A percentile compares a stretch with the other conserved stretches of the same genome.
phyloP scores from a whole-genome alignment of 2,329 filamentous ascomycete genomes.

The Chaetomium globosum region DNA sequence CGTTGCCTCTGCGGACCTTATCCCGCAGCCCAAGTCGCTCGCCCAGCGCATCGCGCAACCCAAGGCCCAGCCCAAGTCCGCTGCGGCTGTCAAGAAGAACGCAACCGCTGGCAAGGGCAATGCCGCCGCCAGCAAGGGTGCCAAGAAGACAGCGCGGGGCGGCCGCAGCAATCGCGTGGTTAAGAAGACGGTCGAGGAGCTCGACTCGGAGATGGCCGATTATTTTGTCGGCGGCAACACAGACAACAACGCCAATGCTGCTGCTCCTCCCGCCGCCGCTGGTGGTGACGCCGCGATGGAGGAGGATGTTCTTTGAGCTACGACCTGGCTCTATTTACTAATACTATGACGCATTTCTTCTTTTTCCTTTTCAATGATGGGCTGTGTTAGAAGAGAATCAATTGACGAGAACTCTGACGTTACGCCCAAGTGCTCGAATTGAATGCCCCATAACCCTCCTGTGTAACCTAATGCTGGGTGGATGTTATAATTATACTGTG shows the following conservation, averaged over 20 bases:
- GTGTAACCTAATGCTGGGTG: no score
- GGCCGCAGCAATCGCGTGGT: conserved; percentile 65
- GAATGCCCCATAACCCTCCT: no score
- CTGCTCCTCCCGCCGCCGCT: conserved; percentile 42
- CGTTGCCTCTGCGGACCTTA: conserved; percentile 71
- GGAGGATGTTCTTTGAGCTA: conserved; percentile 59
- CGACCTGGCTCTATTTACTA: no score
- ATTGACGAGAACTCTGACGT: no score
- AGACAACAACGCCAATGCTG: conserved; percentile 46
- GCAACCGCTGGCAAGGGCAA: conserved; percentile 47
- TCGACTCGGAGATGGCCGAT: conserved; percentile 96
- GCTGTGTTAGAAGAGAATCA: no score
- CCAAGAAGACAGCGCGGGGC: conserved; percentile 54
- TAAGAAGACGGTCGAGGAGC: conserved; percentile 91
- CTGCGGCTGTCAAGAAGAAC: conserved; percentile 71
- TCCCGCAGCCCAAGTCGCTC: conserved; percentile 68
- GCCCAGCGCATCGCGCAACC: conserved; percentile 78
- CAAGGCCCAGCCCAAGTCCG: conserved; percentile 80
- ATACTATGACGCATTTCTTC: no score
- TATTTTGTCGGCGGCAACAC: conserved; percentile 68
- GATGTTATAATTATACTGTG: no score
- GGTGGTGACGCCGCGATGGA: conserved; percentile 65
- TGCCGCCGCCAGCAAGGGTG: conserved; percentile 46
- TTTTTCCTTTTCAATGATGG: no score
- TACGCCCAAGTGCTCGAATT: no score